Percentiles rank a stretch among this genome's conserved stretches.
Evolutionary conservation across 345 rosid species (phyloP).

Genomic region (Hypericum perforatum): DNA sequence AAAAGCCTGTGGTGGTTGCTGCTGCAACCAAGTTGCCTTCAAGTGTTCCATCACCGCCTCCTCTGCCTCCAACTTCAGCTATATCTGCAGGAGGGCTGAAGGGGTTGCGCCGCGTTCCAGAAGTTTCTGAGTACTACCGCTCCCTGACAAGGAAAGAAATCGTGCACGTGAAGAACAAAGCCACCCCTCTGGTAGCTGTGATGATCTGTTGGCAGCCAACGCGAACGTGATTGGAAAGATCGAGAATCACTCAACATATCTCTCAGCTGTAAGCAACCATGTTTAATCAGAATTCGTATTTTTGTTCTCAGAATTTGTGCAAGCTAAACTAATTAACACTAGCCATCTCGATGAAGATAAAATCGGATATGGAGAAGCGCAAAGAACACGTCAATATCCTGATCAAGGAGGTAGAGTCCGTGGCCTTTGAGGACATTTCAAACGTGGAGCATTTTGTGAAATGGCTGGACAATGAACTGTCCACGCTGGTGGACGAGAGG

Average conservation of each 20-base stretch:
- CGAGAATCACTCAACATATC: slow-evolving; percentile 79
- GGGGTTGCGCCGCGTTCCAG: slow-evolving; percentile 68
- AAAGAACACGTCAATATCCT: slow-evolving; percentile 56
- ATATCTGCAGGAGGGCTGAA: slow-evolving; percentile 37
- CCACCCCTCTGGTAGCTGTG: slow-evolving; percentile 34
- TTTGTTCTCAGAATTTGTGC: neutral
- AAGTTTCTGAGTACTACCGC: slow-evolving; percentile 77
- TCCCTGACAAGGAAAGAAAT: slow-evolving; percentile 63
- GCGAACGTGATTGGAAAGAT: slow-evolving; percentile 91
- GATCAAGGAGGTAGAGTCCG: slow-evolving; percentile 63
- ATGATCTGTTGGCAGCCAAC: slow-evolving; percentile 22
- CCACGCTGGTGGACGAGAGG: slow-evolving; percentile 71
- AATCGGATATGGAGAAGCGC: slow-evolving; percentile 67
- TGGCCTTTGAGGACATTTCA: slow-evolving; percentile 46
- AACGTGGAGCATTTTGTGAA: slow-evolving; percentile 71
- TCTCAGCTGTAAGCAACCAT: slow-evolving; percentile 67
- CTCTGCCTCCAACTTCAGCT: slow-evolving; percentile 71
- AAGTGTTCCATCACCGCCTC: slow-evolving; percentile 36
- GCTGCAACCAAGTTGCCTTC: slow-evolving; percentile 18
- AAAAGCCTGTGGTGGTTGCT: slow-evolving; percentile 17
- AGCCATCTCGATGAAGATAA: slow-evolving; percentile 39
- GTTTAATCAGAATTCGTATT: neutral
- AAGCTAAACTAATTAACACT: neutral
- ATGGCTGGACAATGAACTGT: slow-evolving; percentile 74
- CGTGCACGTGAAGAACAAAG: slow-evolving; percentile 36